These are phyloP conservation scores for Blastobotrys chiropterorum DNA, from an alignment of 805 yeast genomes.

Conservation along the genomic window DNA sequence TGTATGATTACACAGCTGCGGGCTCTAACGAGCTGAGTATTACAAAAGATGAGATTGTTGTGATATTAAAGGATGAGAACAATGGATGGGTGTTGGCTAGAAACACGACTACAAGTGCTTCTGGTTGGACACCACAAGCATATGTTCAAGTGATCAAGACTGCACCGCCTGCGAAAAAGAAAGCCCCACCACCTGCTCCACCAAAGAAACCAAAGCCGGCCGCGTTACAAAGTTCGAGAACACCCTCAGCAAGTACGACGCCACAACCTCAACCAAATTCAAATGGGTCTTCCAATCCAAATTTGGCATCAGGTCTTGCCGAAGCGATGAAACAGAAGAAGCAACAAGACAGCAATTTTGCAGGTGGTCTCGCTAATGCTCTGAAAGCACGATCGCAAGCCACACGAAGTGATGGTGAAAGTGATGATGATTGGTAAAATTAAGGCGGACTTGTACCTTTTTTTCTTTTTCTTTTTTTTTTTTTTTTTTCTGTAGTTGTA, in stretches of 20 bases:
- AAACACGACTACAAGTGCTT: conserved; percentile 61
- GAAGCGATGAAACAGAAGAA: conserved; percentile 61
- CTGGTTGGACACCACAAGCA: conserved; percentile 98
- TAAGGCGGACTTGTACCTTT: no score
- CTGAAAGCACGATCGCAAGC: conserved; percentile 63
- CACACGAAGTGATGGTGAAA: conserved; percentile 56
- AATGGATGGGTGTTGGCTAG: conserved; percentile 96
- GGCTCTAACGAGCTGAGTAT: conserved; percentile 74
- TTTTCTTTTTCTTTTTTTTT: not conserved
- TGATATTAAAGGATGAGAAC: conserved; percentile 62
- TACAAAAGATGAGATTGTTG: conserved; percentile 66
- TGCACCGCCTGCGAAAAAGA: conserved; percentile 16
- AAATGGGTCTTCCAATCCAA: conserved; percentile 26
- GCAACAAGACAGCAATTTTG: conserved; percentile 54
- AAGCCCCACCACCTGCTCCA: conserved; percentile 26
- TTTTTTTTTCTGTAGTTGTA: not conserved
- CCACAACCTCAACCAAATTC: conserved; percentile 8
- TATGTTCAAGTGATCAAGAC: conserved; percentile 47
- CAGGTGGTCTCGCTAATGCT: conserved; percentile 87
- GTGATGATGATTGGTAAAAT: conserved; percentile 32
- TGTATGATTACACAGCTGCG: conserved; percentile 58
- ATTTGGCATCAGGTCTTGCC: conserved; percentile 49
- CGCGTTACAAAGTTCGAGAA: not conserved
- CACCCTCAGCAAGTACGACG: conserved; percentile 8
- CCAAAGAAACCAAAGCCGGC: conserved; percentile 19